phyloP scores from a whole-genome alignment of 371 early-diverging fungal species.

The Thermomucor indicae-seudaticae region DNA sequence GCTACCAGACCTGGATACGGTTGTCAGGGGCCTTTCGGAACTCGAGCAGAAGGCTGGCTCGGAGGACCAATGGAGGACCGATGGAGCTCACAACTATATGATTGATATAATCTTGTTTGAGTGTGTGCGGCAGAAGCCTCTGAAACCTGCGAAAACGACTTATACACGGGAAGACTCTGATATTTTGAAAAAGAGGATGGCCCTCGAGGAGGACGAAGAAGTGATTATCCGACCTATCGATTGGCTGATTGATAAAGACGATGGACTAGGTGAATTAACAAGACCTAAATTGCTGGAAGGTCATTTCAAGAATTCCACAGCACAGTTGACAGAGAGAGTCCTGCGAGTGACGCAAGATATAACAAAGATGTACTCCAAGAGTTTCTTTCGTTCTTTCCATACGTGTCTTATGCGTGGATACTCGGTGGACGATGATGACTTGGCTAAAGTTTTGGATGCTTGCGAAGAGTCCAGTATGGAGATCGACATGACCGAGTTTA shows the following conservation, averaged over 20 bases:
- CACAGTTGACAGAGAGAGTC: constrained; percentile 22
- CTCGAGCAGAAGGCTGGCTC: not conserved
- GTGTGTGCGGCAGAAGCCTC: constrained; percentile 56
- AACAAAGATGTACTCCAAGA: constrained; percentile 42
- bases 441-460: constrained; percentile 51
- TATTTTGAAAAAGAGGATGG: constrained; percentile 1
- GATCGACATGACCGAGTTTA: constrained; percentile 68
- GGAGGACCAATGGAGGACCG: not conserved
- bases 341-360: constrained; percentile 36
- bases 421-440: constrained; percentile 47
- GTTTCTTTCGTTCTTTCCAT: constrained; percentile 63
- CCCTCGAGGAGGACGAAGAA: constrained; percentile 5
- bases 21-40: constrained; percentile 35
- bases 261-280: constrained; percentile 31
- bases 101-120: constrained; percentile 52
- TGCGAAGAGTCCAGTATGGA: constrained; percentile 62
- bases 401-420: constrained; percentile 59
- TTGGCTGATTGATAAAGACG: constrained; percentile 32
- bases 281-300: constrained; percentile 34
- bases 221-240: constrained; percentile 20
- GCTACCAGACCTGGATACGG: constrained; percentile 50
- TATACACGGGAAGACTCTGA: not conserved
- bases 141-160: constrained; percentile 24
- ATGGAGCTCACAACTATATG: constrained; percentile 1
- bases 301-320: constrained; percentile 15